Evolutionary conservation across 306 rosid species (phyloP), one percentile per base, ranked within the genome.

Genomic region (Delonix regia): DNA sequence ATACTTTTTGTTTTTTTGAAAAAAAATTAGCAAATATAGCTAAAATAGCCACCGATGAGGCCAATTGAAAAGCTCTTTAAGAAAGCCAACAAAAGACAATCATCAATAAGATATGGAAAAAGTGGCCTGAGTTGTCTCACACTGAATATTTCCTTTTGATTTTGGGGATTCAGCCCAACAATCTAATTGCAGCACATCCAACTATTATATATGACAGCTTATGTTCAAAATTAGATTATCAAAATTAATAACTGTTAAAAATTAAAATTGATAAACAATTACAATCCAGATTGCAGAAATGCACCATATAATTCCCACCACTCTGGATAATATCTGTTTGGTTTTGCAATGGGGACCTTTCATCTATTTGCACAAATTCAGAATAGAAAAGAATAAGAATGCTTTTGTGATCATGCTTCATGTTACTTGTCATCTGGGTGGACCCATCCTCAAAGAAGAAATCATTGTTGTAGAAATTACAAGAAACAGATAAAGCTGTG

Each of bases 371-470:
- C 39, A 52, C 78, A 80, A 80, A 52, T 59, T 47, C 24, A 33
- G 28, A 64, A 19, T 71, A 52, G 27, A 25, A 38, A 19, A 24
- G 55, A 53, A 48, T 75, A n/a, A n/a, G n/a, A 52, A 77, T 71
- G 63, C 56, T 63, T 82, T 77, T 63, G 72, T 57, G 14, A 0
- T 1, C 51, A 78, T 59, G 56, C 78, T 60, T 78, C 74, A 74
- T 68, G 80, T 67, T 73, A 74, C 74, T 38, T 28, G n/a, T 73
- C 80, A 57, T 53, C n/a, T 61, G 27, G 48, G 73, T 48, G 83
- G 77, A 33, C 73, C 80, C 38, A 34, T 18, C 48, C 57, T 61
- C 60, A 22, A 15, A 19, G 44, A 53, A 61, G 19, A 25, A 25
- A 48, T 42, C 33, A 77, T 66, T 56, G 39, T 65, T 77, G n/a